A percentile compares a stretch with the other conserved stretches of the same genome.
phyloP scores from a whole-genome alignment of 2,329 filamentous ascomycete species.

The Ceratocystis albifundus region DNA sequence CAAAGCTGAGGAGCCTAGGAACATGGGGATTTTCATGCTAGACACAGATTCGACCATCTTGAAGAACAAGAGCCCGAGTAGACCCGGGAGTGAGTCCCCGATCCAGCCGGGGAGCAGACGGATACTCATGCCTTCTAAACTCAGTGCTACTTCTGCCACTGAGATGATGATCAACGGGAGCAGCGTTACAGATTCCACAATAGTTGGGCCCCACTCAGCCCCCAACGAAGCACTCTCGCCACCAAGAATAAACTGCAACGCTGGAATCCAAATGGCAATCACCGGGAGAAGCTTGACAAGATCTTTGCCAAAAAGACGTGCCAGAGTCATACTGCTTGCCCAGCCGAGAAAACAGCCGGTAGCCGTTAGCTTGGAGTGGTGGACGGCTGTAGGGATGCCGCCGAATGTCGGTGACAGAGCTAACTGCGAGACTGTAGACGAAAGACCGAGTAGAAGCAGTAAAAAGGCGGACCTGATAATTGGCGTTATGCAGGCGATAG shows the following conservation, averaged over 20 bases:
- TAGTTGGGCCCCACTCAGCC: slow-evolving; percentile 57
- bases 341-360: slow-evolving; percentile 59
- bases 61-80: slow-evolving; percentile 56
- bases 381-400: slow-evolving; percentile 61
- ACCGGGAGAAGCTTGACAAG: slow-evolving; percentile 52
- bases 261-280: slow-evolving; percentile 62
- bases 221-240: slow-evolving; percentile 53
- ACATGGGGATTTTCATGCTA: slow-evolving; percentile 33
- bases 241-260: slow-evolving; percentile 60
- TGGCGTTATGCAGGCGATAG: slow-evolving; percentile 29
- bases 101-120: slow-evolving; percentile 46
- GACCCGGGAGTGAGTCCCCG: slow-evolving; percentile 52
- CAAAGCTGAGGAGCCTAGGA: slow-evolving; percentile 50
- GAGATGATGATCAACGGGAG: slow-evolving; percentile 56
- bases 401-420: slow-evolving; percentile 82
- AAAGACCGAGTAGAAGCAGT: slow-evolving; percentile 46
- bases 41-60: slow-evolving; percentile 38
- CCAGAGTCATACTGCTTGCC: slow-evolving; percentile 51
- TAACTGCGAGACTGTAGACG: slow-evolving; percentile 60
- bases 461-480: slow-evolving; percentile 33
- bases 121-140: slow-evolving; percentile 26
- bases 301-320: slow-evolving; percentile 32
- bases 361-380: slow-evolving; percentile 57
- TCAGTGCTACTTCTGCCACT: slow-evolving; percentile 53
- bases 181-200: slow-evolving; percentile 63